A percentile compares a stretch with the other conserved stretches of the same genome.
phyloP scores from a whole-genome alignment of 495 filamentous ascomycete genomes.

The Mycothermus thermophilus region DNA sequence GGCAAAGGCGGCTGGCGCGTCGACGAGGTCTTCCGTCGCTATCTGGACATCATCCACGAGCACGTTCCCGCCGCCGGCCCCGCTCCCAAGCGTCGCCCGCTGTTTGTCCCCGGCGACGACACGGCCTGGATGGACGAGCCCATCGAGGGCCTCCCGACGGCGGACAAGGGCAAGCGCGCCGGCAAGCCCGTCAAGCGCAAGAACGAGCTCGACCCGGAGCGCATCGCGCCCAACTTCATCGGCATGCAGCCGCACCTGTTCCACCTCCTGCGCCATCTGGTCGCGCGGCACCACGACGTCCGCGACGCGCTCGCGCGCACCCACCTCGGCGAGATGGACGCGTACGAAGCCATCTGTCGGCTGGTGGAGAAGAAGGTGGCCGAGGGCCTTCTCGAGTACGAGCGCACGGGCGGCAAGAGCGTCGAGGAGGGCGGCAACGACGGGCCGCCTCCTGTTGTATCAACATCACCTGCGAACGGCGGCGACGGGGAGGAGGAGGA shows the following conservation, averaged over 20 bases:
- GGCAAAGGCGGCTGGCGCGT: constrained; percentile 79
- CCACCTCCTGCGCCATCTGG: constrained; percentile 71
- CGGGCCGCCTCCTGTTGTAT: too few relatives aligned
- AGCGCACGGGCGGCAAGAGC: constrained; percentile 35
- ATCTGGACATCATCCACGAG: constrained; percentile 76
- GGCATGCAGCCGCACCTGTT: constrained; percentile 88
- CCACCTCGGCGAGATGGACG: constrained; percentile 47
- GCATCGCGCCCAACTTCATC: constrained; percentile 55
- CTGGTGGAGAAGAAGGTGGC: constrained; percentile 53
- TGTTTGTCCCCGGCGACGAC: constrained; percentile 60
- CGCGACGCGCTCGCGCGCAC: constrained; percentile 63
- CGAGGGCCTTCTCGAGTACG: constrained; percentile 61
- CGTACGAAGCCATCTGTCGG: constrained; percentile 52
- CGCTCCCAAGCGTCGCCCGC: constrained; percentile 49
- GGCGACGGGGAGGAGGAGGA: constrained; percentile 16
- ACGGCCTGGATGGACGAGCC: constrained; percentile 28
- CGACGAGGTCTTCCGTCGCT: constrained; percentile 75
- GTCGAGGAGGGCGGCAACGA: constrained; percentile 35
- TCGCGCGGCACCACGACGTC: constrained; percentile 62
- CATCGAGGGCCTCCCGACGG: constrained; percentile 17
- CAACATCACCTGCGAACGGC: constrained; percentile 4
- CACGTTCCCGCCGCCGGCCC: constrained; percentile 49
- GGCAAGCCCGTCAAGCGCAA: constrained; percentile 19
- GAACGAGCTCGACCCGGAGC: constrained; percentile 23
- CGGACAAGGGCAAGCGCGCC: constrained; percentile 36